Evolutionary conservation across 2,329 filamentous ascomycete species (phyloP), one percentile per base, ranked within the genome.

Genomic region (Fusarium verticillioides): DNA sequence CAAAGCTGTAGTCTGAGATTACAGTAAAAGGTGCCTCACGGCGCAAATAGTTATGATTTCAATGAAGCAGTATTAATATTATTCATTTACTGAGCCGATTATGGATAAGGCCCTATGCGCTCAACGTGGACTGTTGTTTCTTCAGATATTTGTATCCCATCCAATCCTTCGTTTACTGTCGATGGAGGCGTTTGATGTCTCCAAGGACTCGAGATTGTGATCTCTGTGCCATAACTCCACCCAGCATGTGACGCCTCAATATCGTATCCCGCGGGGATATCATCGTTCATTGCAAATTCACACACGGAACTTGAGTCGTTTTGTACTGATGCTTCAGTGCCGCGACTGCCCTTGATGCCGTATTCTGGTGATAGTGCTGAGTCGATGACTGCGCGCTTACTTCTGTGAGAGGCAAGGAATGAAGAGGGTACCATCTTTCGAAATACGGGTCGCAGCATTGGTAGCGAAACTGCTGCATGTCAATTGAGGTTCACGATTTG

Each of bases 361-460:
- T 69, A 53, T 7, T 40, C 47, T 9, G 46, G 52, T 4, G 66
- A 32, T 1, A 70, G 21, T 4, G 42, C 66, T 0, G 66, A 53
- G 15, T 70, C 60, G 7, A 70, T 16, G 5, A 52, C 44, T 11
- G 52, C 44, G 8, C 66, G 66, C 10, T 53, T 70, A 5, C 32
- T 59, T 43, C 46, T 32, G 34, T 57, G 60, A 10, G 64, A 69
- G 1, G 70, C 44, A 7, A 74, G 60, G 16, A 74, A 63, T 4
- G 64, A 74, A 6, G 50, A 28, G 2, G 70, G 66, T 1, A 77
- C 21, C 2, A 76, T 46, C 5, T 30, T 65, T 9, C 63, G 60
- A 7, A 75, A 64, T 2, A 70, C 43, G 2, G 74, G 74, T 4
- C 74, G 69, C 7, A 77, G 30, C 58, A 76, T 69, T 2, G 74